phyloP scores from a whole-genome alignment of 2,329 filamentous ascomycete species.

The Aspergillus ochraceus region DNA sequence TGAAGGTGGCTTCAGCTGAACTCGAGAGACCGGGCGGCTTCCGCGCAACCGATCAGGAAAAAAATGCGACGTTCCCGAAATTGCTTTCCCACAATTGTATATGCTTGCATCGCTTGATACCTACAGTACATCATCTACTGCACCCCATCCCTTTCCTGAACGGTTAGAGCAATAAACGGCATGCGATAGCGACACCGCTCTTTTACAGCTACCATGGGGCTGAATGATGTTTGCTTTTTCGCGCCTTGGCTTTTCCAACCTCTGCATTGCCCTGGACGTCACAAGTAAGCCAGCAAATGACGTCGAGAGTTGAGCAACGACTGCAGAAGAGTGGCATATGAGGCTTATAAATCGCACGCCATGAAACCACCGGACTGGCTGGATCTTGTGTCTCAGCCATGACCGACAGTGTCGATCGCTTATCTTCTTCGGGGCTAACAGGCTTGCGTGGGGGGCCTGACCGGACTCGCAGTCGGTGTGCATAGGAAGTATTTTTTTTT shows the following conservation, averaged over 20 bases:
- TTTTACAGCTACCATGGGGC: conserved; percentile 8
- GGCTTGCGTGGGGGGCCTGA: conserved; percentile 1
- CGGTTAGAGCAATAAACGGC: background rate
- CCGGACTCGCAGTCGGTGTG: background rate
- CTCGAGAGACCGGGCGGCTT: background rate
- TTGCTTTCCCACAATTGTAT: background rate
- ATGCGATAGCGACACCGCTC: conserved; percentile 14
- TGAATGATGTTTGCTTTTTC: background rate
- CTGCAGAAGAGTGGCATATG: background rate
- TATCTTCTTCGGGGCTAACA: background rate
- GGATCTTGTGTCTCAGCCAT: background rate
- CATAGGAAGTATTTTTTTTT: background rate
- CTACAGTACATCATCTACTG: background rate
- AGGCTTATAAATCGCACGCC: background rate
- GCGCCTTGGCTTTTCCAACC: background rate
- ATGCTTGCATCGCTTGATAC: background rate
- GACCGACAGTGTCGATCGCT: background rate
- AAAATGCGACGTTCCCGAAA: background rate
- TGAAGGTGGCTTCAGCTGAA: background rate
- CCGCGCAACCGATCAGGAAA: background rate
- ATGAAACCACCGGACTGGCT: background rate
- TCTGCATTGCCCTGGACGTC: background rate
- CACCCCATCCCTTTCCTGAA: background rate
- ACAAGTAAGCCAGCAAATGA: background rate
- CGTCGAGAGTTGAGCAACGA: background rate